Conservation (phyloP, 441 rosid genomes). For the Croton laevigatus region DNA sequence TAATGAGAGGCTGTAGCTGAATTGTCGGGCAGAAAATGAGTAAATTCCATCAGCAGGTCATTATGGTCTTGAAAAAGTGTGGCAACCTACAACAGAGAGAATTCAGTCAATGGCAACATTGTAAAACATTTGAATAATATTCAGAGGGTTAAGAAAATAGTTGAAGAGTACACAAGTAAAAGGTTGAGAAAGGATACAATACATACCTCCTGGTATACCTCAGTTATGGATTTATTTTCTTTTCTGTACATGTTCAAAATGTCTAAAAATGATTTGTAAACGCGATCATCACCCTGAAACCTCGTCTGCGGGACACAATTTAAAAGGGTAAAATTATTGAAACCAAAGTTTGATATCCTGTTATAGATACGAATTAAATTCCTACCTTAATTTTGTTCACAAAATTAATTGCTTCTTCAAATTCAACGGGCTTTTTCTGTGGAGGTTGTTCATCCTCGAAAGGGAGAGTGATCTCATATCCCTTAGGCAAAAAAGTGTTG, state of each 20-base stretch:
- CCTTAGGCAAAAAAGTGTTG: slow-evolving; percentile 97
- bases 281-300: slow-evolving; percentile 93
- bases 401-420: slow-evolving; percentile 95
- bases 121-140: background rate
- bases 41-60: slow-evolving; percentile 84
- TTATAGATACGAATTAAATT: slow-evolving; percentile 7
- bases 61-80: slow-evolving; percentile 73
- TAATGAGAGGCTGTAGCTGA: slow-evolving; percentile 60
- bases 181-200: slow-evolving; percentile 10
- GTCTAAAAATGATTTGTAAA: slow-evolving; percentile 89
- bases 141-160: slow-evolving; percentile 7
- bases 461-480: slow-evolving; percentile 82
- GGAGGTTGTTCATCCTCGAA: slow-evolving; percentile 74
- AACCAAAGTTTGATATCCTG: slow-evolving; percentile 12
- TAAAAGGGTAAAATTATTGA: slow-evolving; percentile 17
- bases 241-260: slow-evolving; percentile 94
- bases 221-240: slow-evolving; percentile 88
- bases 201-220: slow-evolving; percentile 87
- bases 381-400: slow-evolving; percentile 98
- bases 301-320: slow-evolving; percentile 63
- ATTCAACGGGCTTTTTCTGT: slow-evolving; percentile 94
- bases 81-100: slow-evolving; percentile 60
- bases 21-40: slow-evolving; percentile 86
- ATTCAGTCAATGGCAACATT: slow-evolving; percentile 14
- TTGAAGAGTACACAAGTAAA: slow-evolving; percentile 11